These are phyloP conservation scores for Eremochloa ophiuroides DNA, from an alignment of 176 grass and related monocot species.

Conservation along the genomic window DNA sequence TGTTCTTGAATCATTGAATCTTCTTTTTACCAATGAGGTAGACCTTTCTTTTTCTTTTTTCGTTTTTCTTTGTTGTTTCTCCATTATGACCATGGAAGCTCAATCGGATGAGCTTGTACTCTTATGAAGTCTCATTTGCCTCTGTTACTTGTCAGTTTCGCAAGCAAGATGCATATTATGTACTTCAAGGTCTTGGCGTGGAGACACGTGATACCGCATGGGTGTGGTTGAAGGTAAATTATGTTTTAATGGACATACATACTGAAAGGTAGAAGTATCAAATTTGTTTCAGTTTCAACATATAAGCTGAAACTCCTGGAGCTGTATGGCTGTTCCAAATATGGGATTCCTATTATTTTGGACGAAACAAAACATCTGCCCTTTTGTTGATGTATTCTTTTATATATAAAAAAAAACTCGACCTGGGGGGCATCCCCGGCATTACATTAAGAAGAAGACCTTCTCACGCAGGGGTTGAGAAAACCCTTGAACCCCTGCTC, in stretches of 20 bases:
- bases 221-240: constrained; percentile 77
- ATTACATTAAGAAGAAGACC: no score
- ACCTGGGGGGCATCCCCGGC: no score
- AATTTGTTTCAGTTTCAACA: neutral
- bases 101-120: neutral
- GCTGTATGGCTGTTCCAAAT: constrained; percentile 7
- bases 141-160: constrained; percentile 54
- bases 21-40: constrained; percentile 68
- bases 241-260: neutral
- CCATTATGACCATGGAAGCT: neutral
- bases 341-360: neutral
- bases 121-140: neutral
- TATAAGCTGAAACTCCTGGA: neutral
- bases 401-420: no score
- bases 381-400: no score
- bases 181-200: constrained; percentile 36
- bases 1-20: constrained; percentile 72
- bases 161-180: constrained; percentile 60
- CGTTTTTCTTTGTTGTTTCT: neutral
- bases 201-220: constrained; percentile 70
- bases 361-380: no score
- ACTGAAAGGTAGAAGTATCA: neutral
- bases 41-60: neutral
- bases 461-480: no score
- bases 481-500: no score